These are phyloP conservation scores for Podaxis sp. DNA, from an alignment of 768 basidiomycete species.

Conservation along the genomic window DNA sequence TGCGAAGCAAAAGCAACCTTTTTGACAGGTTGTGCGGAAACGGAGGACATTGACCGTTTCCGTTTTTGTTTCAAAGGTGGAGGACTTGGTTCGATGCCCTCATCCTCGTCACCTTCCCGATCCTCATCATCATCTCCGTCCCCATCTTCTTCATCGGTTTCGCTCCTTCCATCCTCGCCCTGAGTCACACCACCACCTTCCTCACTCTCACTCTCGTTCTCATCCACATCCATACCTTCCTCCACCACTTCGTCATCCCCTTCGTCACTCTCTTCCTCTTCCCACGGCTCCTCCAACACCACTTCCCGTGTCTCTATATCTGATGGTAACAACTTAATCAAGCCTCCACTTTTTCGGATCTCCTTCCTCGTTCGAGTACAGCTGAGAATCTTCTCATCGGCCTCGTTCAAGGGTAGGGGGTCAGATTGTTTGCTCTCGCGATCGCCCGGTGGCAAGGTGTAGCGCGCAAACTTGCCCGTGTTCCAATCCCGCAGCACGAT, in stretches of 20 bases:
- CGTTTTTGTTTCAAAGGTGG: constrained; percentile 46
- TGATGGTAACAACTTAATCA: constrained; percentile 50
- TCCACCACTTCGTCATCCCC: constrained; percentile 33
- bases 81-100: constrained; percentile 32
- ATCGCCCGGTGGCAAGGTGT: constrained; percentile 42
- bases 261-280: constrained; percentile 28
- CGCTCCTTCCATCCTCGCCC: constrained; percentile 26
- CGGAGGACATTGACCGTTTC: constrained; percentile 31
- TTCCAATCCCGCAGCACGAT: constrained; percentile 86
- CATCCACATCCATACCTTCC: constrained; percentile 28
- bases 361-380: constrained; percentile 58
- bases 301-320: constrained; percentile 37
- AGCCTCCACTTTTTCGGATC: constrained; percentile 55
- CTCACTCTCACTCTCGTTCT: constrained; percentile 30
- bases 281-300: constrained; percentile 41
- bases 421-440: constrained; percentile 10
- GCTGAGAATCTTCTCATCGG: constrained; percentile 50
- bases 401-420: constrained; percentile 34
- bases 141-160: constrained; percentile 36
- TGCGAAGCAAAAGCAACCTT: constrained; percentile 52
- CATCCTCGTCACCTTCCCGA: constrained; percentile 36
- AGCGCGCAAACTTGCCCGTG: constrained; percentile 68
- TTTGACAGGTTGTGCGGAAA: constrained; percentile 36
- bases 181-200: constrained; percentile 20
- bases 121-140: constrained; percentile 36